Evolutionary conservation across 1,139 yeast species (phyloP).

Genomic region (Arxiozyma bovina): DNA sequence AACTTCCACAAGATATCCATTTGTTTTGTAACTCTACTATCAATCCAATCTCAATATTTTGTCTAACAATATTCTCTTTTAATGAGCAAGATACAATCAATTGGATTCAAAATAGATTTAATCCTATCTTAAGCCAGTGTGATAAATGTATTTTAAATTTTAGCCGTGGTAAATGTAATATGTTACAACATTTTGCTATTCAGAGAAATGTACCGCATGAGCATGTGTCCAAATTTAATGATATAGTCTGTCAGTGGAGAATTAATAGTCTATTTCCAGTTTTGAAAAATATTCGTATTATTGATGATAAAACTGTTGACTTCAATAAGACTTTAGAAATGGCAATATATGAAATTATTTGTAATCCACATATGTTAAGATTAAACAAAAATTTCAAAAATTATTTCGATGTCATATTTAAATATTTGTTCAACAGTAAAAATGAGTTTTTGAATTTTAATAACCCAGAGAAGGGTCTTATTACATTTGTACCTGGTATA

Average conservation of each 20-base stretch:
- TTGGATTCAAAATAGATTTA: conserved; percentile 38
- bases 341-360: conserved; percentile 40
- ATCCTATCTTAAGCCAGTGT: conserved; percentile 39
- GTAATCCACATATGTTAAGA: conserved; percentile 46
- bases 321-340: conserved; percentile 27
- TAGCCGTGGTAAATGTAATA: conserved; percentile 43
- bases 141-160: conserved; percentile 44
- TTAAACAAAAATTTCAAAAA: conserved; percentile 31
- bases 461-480: conserved; percentile 13
- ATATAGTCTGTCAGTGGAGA: conserved; percentile 49
- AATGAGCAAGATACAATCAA: conserved; percentile 38
- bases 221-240: conserved; percentile 44
- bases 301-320: conserved; percentile 15
- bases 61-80: conserved; percentile 53
- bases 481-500: conserved; percentile 39
- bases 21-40: conserved; percentile 49
- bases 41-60: conserved; percentile 43
- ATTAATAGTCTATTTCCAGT: conserved; percentile 31
- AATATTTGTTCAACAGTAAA: conserved; percentile 23
- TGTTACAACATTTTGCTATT: conserved; percentile 45
- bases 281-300: conserved; percentile 25
- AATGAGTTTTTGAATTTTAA: conserved; percentile 19
- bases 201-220: conserved; percentile 42
- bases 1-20: conserved; percentile 33
- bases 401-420: conserved; percentile 31